Evolutionary conservation across 805 yeast species (phyloP), one percentile per base, ranked within the genome.

Genomic region (Candida jianshihensis): DNA sequence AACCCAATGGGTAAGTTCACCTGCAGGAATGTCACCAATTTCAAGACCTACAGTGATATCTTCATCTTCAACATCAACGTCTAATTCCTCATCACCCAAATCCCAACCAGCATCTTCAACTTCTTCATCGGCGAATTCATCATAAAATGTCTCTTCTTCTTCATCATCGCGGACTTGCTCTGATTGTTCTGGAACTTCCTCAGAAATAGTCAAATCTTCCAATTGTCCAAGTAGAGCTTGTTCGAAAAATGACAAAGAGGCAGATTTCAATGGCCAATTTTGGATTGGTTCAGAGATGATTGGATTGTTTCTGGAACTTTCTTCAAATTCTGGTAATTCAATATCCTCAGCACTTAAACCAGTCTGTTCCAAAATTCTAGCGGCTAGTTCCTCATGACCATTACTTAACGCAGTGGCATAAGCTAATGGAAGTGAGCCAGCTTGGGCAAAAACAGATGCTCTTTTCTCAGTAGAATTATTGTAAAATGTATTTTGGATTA

Each of bases 401-500:
- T 80, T 84, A 20, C 92, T 68, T 58, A 83, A 85, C 17, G 98
- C 97, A 43, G 88, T 73, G 11, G 96, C 84, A 58, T 89, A 94
- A 3, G 97, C 98, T 51, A 94, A 72, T 6, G 97, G 88, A 34
- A 73, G 64, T 61, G 89, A 70, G 27, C 96, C 96, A 34, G 83
- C 78, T 48, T 81, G 77, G 34, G 81, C 73, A 48, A 84, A 79
- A 12, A 82, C 75, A 47, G 74, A 69, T 27, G 89, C 75, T 57
- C 96, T 78, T 55, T 81, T 76, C 51, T 80, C 81, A 29, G 79
- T 70, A 38, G 86, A 81, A 54, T 83, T 79, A 54, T 76, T 71
- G 62, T 80, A 90, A 39, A 89, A 61, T 18, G 92, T 76, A 51
- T 88, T 89, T 53, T 86, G 92, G 52, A 92, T 72, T 53, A 87